Percentiles rank a stretch among this genome's conserved stretches.
phyloP scores from a whole-genome alignment of 148 eudicot genomes.

The Polygonum maritimum region DNA sequence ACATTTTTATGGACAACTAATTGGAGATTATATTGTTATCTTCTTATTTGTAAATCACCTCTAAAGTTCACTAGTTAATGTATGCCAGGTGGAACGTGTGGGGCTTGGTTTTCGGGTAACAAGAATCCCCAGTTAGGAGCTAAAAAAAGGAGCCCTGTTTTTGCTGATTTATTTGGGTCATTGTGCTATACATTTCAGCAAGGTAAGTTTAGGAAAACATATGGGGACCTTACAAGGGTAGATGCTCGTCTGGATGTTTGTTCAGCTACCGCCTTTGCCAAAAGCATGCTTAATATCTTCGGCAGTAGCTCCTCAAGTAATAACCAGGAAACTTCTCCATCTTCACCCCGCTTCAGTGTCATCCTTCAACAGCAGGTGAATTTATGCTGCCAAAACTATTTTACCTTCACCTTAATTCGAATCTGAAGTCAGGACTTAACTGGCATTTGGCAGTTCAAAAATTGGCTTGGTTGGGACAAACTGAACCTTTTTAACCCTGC shows the following conservation, averaged over 20 bases:
- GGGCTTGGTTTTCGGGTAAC: constrained; percentile 46
- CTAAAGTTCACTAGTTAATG: neutral
- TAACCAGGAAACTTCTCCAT: constrained; percentile 20
- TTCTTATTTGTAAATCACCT: neutral
- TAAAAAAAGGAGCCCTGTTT: constrained; percentile 33
- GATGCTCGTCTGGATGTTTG: constrained; percentile 69
- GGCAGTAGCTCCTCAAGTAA: constrained; percentile 16
- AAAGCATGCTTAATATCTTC: constrained; percentile 28
- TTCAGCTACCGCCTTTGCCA: constrained; percentile 56
- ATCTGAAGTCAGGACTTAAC: neutral
- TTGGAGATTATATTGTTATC: neutral
- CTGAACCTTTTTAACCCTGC: neutral
- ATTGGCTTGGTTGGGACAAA: neutral
- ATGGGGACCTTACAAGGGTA: constrained; percentile 57
- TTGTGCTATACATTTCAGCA: constrained; percentile 59
- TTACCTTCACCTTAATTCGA: neutral
- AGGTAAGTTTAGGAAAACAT: constrained; percentile 61
- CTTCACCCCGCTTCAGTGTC: constrained; percentile 52
- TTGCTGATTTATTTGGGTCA: constrained; percentile 80
- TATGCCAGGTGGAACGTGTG: constrained; percentile 49
- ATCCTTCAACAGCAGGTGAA: constrained; percentile 82
- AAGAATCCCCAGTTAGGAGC: constrained; percentile 22
- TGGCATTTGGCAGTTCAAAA: neutral
- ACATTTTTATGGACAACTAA: neutral
- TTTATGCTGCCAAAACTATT: neutral